Conservation (phyloP, 768 basidiomycete genomes). For the Clathrus columnatus region DNA sequence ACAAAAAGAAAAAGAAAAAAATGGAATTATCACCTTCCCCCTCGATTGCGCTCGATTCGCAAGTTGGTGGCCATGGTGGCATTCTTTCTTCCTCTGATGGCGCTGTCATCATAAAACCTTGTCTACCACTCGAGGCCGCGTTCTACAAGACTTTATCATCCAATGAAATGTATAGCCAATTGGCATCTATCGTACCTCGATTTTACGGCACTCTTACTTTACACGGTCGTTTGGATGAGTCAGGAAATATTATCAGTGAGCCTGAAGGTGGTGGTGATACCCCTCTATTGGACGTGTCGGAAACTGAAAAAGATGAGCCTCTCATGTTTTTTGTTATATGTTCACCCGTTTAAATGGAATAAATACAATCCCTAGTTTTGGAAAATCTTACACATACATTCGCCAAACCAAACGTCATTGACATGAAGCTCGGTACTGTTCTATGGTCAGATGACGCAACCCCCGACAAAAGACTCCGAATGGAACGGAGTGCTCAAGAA, state of each 20-base stretch:
- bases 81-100: constrained; percentile 65
- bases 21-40: not conserved
- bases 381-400: constrained; percentile 76
- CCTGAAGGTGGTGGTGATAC: constrained; percentile 16
- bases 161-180: constrained; percentile 29
- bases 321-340: not conserved
- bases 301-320: constrained; percentile 38
- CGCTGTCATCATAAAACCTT: constrained; percentile 75
- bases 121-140: constrained; percentile 49
- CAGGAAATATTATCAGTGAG: constrained; percentile 16
- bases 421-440: constrained; percentile 87
- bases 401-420: constrained; percentile 75
- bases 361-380: constrained; percentile 63
- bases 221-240: constrained; percentile 47
- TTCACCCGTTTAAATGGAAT: constrained; percentile 3
- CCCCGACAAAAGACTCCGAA: constrained; percentile 68
- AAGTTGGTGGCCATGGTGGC: constrained; percentile 78
- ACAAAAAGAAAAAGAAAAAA: not conserved
- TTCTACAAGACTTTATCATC: constrained; percentile 59
- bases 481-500: constrained; percentile 58
- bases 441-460: constrained; percentile 66
- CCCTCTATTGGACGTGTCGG: constrained; percentile 16
- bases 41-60: constrained; percentile 33
- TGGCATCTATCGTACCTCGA: constrained; percentile 55
- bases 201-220: constrained; percentile 76